Evolutionary conservation across 257 asterid genomes (phyloP), one percentile per base, ranked within the genome.

Genomic region (Capsicum baccatum): DNA sequence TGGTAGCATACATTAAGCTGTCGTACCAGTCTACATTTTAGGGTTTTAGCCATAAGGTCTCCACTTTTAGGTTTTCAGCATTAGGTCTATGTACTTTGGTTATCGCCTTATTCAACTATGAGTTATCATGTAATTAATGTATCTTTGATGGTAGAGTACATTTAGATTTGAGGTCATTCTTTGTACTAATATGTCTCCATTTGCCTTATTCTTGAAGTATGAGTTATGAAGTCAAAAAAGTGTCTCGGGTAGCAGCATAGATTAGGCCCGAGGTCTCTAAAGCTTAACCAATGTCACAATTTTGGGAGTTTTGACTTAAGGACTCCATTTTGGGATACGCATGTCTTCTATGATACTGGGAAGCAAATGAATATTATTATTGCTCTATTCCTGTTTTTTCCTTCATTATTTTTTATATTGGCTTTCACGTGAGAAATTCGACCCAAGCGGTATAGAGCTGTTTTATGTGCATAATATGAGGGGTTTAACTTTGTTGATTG

Each of bases 401-500:
- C 59, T 11, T 47, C 47, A n/a, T 17, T 39, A 73, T n/a, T 26
- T 71, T 44, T 71, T 9, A n/a, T 44, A 6, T n/a, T 47, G 80
- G 42, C n/a, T 73, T 9, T 47, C 58, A 11, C 14, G 10, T 47
- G 58, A 15, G 59, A 73, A 73, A 19, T 48, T 73, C 12, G 12
- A 47, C n/a, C 17, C 80, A 73, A 73, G 6, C 15, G 5, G 39
- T 39, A 47, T 73, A 47, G n/a, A 11, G 59, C 42, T 73, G 17
- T 19, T 73, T 42, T 73, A 73, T 48, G 0, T 73, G 59, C 42
- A 12, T 19, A 73, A 73, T 73, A 73, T 73, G 80, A 73, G 55
- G 80, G 57, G 57, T 13, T 47, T 73, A 59, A 48, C 80, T 47
- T 73, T 48, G 80, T 73, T 73, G 42, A 73, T 11, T 37, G n/a